A percentile compares a stretch with the other conserved stretches of the same genome.
Evolutionary conservation across 306 rosid genomes (phyloP).

Genomic region (Pterocarpus macrocarpus): DNA sequence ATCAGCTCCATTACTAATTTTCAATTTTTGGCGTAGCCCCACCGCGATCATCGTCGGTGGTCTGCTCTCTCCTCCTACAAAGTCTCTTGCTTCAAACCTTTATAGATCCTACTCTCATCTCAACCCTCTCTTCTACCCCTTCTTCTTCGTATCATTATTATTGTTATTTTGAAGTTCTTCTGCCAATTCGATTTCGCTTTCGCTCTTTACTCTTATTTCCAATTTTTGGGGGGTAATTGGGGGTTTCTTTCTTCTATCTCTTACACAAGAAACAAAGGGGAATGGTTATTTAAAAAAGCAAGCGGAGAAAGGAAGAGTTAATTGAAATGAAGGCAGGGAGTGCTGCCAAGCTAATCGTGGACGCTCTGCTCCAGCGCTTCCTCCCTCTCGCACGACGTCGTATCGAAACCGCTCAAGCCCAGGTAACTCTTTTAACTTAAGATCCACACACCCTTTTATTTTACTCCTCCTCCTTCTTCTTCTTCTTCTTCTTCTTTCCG

Average conservation of each 20-base stretch:
- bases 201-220: background rate
- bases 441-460: background rate
- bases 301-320: background rate
- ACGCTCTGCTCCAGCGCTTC: slow-evolving; percentile 97
- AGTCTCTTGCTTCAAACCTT: background rate
- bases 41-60: slow-evolving; percentile 15
- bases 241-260: background rate
- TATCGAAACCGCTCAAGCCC: slow-evolving; percentile 99
- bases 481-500: background rate
- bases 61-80: background rate
- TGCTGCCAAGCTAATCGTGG: slow-evolving; percentile 98
- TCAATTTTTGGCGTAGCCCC: background rate
- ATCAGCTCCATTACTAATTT: background rate
- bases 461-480: background rate
- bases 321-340: slow-evolving; percentile 85
- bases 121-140: slow-evolving; percentile 1
- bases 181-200: slow-evolving; percentile 1
- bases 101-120: slow-evolving; percentile 5
- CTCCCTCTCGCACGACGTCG: slow-evolving; percentile 99
- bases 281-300: slow-evolving; percentile 18
- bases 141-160: background rate
- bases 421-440: slow-evolving; percentile 46
- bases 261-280: background rate
- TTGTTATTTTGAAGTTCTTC: background rate
- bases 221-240: background rate